A percentile compares a stretch with the other conserved stretches of the same genome.
These are phyloP conservation scores for Calendula officinalis DNA, from an alignment of 129 eudicot genomes.

Conservation along the genomic window DNA sequence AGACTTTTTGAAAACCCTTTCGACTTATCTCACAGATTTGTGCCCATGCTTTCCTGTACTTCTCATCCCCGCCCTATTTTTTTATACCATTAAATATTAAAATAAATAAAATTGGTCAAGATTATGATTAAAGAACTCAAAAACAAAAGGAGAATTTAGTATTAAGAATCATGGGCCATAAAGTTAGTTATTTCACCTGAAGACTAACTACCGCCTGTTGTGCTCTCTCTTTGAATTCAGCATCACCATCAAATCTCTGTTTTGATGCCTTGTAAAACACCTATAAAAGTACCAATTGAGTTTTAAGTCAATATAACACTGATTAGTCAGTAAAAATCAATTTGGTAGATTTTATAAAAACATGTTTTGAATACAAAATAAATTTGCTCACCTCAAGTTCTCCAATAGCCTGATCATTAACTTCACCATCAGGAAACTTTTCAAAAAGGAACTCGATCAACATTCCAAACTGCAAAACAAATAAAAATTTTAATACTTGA, in stretches of 20 bases:
- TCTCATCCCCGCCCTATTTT: conserved; percentile 71
- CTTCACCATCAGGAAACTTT: conserved; percentile 66
- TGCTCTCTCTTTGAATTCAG: conserved; percentile 89
- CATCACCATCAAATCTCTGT: conserved; percentile 77
- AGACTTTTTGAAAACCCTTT: conserved; percentile 57
- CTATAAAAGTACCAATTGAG: conserved; percentile 40
- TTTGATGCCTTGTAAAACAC: conserved; percentile 88
- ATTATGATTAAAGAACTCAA: background rate
- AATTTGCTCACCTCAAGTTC: conserved; percentile 73
- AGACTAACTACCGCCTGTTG: conserved; percentile 94
- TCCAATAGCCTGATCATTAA: conserved; percentile 70
- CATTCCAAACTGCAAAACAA: conserved; percentile 90
- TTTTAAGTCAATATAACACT: background rate
- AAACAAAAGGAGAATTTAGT: background rate
- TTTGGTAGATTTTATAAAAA: background rate
- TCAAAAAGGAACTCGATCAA: conserved; percentile 83
- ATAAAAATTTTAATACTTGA: background rate
- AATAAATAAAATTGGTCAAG: background rate
- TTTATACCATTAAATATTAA: background rate
- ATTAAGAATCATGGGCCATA: background rate
- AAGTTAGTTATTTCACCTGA: conserved; percentile 54
- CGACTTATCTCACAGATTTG: conserved; percentile 91
- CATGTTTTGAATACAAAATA: background rate
- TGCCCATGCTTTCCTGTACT: conserved; percentile 79
- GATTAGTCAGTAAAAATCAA: background rate